Evolutionary conservation across 768 basidiomycete species (phyloP).

Genomic region (Phanerochaete sordida): DNA sequence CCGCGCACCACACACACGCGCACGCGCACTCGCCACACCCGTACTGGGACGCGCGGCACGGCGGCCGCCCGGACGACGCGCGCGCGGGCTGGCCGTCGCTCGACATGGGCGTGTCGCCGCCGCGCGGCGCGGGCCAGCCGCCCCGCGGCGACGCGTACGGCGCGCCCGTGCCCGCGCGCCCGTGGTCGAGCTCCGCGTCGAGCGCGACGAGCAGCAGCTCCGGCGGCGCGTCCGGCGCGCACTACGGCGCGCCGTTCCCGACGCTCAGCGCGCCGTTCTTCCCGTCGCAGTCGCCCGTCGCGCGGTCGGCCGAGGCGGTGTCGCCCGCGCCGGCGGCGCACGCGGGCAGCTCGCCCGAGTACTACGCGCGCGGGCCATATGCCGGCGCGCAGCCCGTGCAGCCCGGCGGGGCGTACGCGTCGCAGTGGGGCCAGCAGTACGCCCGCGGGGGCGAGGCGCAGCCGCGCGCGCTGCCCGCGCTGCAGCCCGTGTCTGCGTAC

Average conservation of each 20-base stretch:
- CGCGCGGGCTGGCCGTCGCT: slow-evolving; percentile 19
- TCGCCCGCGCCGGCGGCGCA: slow-evolving; percentile 29
- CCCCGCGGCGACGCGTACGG: slow-evolving; percentile 19
- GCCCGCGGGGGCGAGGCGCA: slow-evolving; percentile 14
- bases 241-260: slow-evolving; percentile 33
- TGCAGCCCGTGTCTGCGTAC: slow-evolving; percentile 25
- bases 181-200: slow-evolving; percentile 22
- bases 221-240: slow-evolving; percentile 15
- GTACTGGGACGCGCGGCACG: slow-evolving; percentile 16
- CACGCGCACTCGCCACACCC: slow-evolving; percentile 4
- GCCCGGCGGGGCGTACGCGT: background rate
- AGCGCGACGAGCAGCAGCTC: slow-evolving; percentile 21
- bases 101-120: slow-evolving; percentile 16
- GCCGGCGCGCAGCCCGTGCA: background rate
- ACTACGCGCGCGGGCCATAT: slow-evolving; percentile 20
- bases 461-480: slow-evolving; percentile 13
- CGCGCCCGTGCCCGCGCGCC: slow-evolving; percentile 19
- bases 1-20: background rate
- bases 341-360: slow-evolving; percentile 27
- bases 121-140: background rate
- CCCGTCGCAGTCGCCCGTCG: slow-evolving; percentile 36
- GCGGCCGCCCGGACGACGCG: slow-evolving; percentile 1
- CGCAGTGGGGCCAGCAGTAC: slow-evolving; percentile 19
- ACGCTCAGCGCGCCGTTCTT: slow-evolving; percentile 59
- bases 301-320: slow-evolving; percentile 29